A percentile compares a stretch with the other conserved stretches of the same genome.
Conservation (phyloP, 164 flowering plant species). For the Macadamia integrifolia region DNA sequence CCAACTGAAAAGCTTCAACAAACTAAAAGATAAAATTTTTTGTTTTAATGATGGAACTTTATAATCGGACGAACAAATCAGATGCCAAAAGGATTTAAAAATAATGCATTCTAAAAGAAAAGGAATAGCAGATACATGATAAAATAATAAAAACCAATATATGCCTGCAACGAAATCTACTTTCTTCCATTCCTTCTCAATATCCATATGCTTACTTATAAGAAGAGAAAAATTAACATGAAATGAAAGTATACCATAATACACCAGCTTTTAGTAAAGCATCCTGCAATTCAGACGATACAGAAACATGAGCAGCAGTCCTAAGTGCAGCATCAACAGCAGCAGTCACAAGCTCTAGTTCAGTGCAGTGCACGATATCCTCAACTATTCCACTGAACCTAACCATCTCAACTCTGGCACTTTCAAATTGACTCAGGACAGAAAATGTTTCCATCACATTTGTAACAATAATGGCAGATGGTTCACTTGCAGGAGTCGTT, state of each 20-base stretch:
- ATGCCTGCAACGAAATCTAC: neutral
- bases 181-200: neutral
- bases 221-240: neutral
- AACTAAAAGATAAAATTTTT: too few relatives aligned
- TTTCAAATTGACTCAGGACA: constrained; percentile 85
- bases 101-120: too few relatives aligned
- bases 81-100: too few relatives aligned
- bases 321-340: constrained; percentile 97
- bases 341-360: constrained; percentile 86
- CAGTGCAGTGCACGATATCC: constrained; percentile 91
- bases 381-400: constrained; percentile 73
- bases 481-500: constrained; percentile 80
- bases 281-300: constrained; percentile 79
- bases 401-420: constrained; percentile 85
- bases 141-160: too few relatives aligned
- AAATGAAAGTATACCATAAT: constrained; percentile 48
- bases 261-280: constrained; percentile 84
- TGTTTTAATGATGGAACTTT: too few relatives aligned
- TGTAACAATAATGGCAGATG: constrained; percentile 84
- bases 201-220: too few relatives aligned
- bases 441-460: constrained; percentile 88
- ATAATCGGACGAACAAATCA: too few relatives aligned
- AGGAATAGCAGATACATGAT: too few relatives aligned
- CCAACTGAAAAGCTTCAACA: too few relatives aligned
- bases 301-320: constrained; percentile 77